These are phyloP conservation scores for Eucalyptus coolabah DNA, from an alignment of 345 rosid species.

Conservation along the genomic window DNA sequence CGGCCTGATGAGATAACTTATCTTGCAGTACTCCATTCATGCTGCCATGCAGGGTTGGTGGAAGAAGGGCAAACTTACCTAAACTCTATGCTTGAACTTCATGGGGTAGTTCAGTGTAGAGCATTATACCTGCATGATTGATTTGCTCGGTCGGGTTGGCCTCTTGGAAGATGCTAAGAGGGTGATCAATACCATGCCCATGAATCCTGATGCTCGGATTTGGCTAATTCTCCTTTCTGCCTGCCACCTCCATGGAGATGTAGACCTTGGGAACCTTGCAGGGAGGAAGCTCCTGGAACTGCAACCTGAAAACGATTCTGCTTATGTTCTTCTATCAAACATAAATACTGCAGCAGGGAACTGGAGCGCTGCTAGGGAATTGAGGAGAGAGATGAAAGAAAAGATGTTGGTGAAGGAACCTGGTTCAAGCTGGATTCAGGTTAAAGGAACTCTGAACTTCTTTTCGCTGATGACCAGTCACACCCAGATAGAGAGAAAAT, in stretches of 20 bases:
- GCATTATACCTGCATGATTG: conserved; percentile 29
- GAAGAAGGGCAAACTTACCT: conserved; percentile 13
- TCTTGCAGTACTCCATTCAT: conserved; percentile 29
- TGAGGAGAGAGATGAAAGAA: conserved; percentile 35
- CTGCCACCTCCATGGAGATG: conserved; percentile 13
- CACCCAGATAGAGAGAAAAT: conserved; percentile 12
- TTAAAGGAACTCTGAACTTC: conserved; percentile 5
- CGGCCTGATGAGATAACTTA: conserved; percentile 31
- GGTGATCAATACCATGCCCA: conserved; percentile 23
- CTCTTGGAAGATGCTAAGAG: conserved; percentile 20
- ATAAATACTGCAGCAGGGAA: conserved; percentile 28
- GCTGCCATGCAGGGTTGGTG: conserved; percentile 33
- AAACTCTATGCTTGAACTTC: conserved; percentile 5
- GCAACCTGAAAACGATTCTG: conserved; percentile 24
- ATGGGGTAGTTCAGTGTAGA: conserved; percentile 19
- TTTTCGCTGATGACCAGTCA: conserved; percentile 14
- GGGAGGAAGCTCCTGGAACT: conserved; percentile 26
- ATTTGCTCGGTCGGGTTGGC: conserved; percentile 32
- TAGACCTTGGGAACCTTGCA: conserved; percentile 20
- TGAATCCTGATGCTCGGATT: conserved; percentile 16
- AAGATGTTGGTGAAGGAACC: conserved; percentile 19
- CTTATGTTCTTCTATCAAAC: conserved; percentile 26
- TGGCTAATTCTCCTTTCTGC: conserved; percentile 35
- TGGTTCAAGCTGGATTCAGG: conserved; percentile 29
- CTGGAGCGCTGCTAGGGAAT: conserved; percentile 21